Base-by-base conservation (phyloP, 1,284 basidiomycete genomes). In the Ustilago xerochloae region DNA sequence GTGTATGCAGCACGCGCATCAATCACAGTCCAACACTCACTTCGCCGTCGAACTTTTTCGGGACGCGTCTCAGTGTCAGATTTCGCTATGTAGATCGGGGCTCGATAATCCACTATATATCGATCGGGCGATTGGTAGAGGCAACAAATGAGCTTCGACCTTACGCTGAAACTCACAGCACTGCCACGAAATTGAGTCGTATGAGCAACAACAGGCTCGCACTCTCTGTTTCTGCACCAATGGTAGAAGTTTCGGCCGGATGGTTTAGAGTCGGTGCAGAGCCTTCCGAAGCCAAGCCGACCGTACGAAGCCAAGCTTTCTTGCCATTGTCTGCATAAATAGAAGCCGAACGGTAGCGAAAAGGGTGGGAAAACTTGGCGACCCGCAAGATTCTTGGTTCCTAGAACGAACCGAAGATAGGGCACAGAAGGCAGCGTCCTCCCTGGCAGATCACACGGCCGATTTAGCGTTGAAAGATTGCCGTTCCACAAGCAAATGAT, bases 1-100 rank as follows among this genome's bases (percentile, higher is more conserved):
- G 39, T 57, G 49, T 41, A 63, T 63, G 62, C 50, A 41, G 8
- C 18, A 22, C 36, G 28, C 15, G 47, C 32, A n/a, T n/a, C n/a
- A n/a, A n/a, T n/a, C n/a, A n/a, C n/a, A 63, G 61, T 46, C 41
- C 61, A 63, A 63, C 50, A 63, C 52, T 54, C 50, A 52, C n/a
- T n/a, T n/a, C n/a, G n/a, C n/a, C n/a, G 36, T 22, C 18, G 2
- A 18, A 15, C 22, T 13, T 43, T 47, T 32, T 9, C 6, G 28
- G 20, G 15, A 29, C 45, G 45, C 33, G 33, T 29, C 1, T 20
- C 2, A 13, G 1, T 55, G 41, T 46, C 47, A 43, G 39, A 54
- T 10, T 30, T 10, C 15, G 18, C 18, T 15, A 32, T 18, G 22
- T 20, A 35, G 33, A 39, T 51, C 39, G 7, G 8, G 22, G 24